phyloP scores from a whole-genome alignment of 345 rosid species.

The Populus alba region DNA sequence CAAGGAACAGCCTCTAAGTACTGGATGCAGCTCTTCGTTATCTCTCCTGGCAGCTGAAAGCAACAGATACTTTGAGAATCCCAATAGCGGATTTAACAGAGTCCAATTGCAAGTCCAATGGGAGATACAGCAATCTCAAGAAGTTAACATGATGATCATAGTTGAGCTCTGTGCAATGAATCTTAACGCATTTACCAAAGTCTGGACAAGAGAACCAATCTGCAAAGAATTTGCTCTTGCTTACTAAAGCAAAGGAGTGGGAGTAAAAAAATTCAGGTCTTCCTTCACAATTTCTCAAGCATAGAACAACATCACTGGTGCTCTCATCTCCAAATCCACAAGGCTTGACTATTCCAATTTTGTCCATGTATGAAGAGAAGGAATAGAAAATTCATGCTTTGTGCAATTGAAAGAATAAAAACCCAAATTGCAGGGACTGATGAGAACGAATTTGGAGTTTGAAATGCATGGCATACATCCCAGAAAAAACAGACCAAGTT shows the following conservation, averaged over 20 bases:
- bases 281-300: slow-evolving; percentile 39
- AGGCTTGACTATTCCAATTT: slow-evolving; percentile 20
- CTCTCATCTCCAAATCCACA: slow-evolving; percentile 36
- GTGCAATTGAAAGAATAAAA: slow-evolving; percentile 11
- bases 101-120: slow-evolving; percentile 29
- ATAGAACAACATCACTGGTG: slow-evolving; percentile 35
- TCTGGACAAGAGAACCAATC: slow-evolving; percentile 29
- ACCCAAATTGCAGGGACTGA: slow-evolving; percentile 1
- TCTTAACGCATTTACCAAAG: slow-evolving; percentile 24
- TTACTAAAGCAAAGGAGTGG: slow-evolving; percentile 35
- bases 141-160: slow-evolving; percentile 45
- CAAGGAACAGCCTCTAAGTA: slow-evolving; percentile 58
- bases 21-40: slow-evolving; percentile 43
- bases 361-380: slow-evolving; percentile 34
- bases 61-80: slow-evolving; percentile 41
- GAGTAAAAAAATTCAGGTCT: slow-evolving; percentile 41
- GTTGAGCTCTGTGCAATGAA: slow-evolving; percentile 35
- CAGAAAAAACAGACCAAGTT: neutral
- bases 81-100: slow-evolving; percentile 47
- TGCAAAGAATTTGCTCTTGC: slow-evolving; percentile 42
- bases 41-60: slow-evolving; percentile 39
- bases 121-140: slow-evolving; percentile 40
- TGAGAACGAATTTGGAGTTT: neutral
- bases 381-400: slow-evolving; percentile 36
- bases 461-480: neutral